Conservation (phyloP, 177 flowering plant species). For the Vitis hybrid region DNA sequence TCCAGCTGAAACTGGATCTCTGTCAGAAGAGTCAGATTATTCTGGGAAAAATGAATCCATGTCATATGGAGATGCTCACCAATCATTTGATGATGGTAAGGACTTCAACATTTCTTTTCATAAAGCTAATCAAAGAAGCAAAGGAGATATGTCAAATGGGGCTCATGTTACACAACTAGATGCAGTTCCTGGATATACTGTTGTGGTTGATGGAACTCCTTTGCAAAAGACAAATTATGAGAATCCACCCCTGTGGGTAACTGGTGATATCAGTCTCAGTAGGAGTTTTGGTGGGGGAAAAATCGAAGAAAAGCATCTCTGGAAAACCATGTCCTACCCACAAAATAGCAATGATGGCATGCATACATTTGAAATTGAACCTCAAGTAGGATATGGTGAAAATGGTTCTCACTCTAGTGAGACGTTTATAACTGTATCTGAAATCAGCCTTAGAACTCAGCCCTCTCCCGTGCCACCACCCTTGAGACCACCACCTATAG, state of each 20-base stretch:
- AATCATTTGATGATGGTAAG: slow-evolving; percentile 24
- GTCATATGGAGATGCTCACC: slow-evolving; percentile 31
- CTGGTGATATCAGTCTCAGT: slow-evolving; percentile 25
- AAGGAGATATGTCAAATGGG: slow-evolving; percentile 26
- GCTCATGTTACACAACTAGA: slow-evolving; percentile 23
- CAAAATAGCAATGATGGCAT: slow-evolving; percentile 15
- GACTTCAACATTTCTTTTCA: slow-evolving; percentile 44
- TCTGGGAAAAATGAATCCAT: slow-evolving; percentile 29
- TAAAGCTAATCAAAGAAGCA: slow-evolving; percentile 24
- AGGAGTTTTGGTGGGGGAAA: slow-evolving; percentile 22
- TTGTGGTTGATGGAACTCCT: slow-evolving; percentile 23
- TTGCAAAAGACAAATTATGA: slow-evolving; percentile 11
- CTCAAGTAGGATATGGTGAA: slow-evolving; percentile 21
- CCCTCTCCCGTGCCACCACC: slow-evolving; percentile 86
- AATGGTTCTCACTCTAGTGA: slow-evolving; percentile 24
- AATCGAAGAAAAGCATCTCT: slow-evolving; percentile 30
- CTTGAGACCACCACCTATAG: slow-evolving; percentile 70
- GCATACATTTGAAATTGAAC: slow-evolving; percentile 21
- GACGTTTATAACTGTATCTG: slow-evolving; percentile 52
- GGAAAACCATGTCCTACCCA: slow-evolving; percentile 31
- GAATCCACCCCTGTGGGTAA: slow-evolving; percentile 12
- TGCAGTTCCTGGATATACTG: slow-evolving; percentile 35
- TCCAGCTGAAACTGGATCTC: slow-evolving; percentile 44
- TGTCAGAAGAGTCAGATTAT: slow-evolving; percentile 49
- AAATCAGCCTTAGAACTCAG: slow-evolving; percentile 68